Conservation (phyloP, 306 rosid species). For the Rosa rugosa region DNA sequence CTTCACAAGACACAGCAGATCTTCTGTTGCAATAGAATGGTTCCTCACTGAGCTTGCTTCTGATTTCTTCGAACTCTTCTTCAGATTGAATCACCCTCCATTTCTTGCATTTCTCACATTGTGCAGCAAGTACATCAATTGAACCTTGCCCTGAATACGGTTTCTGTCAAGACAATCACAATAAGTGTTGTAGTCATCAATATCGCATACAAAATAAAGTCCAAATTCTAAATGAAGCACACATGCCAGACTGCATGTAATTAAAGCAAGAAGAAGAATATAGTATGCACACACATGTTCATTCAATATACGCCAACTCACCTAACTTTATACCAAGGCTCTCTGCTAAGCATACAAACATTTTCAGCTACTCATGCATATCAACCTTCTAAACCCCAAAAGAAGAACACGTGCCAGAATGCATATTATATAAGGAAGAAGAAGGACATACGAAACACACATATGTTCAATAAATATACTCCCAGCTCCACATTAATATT, state of each 20-base stretch:
- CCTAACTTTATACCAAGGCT: background rate
- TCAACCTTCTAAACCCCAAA: background rate
- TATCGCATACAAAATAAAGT: background rate
- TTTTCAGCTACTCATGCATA: background rate
- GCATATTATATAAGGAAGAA: background rate
- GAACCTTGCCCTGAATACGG: slow-evolving; percentile 32
- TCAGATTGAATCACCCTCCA: slow-evolving; percentile 76
- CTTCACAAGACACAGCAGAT: slow-evolving; percentile 55
- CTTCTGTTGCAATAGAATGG: slow-evolving; percentile 66
- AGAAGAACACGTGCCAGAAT: background rate
- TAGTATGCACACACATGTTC: background rate
- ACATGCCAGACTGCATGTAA: background rate
- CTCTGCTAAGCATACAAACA: background rate
- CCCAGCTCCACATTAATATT: background rate
- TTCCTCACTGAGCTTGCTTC: slow-evolving; percentile 44
- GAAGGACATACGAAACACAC: background rate
- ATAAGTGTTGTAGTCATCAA: slow-evolving; percentile 4
- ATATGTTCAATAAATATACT: background rate
- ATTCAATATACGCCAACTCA: background rate
- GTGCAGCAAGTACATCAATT: slow-evolving; percentile 63
- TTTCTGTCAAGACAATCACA: slow-evolving; percentile 44
- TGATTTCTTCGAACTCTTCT: slow-evolving; percentile 81
- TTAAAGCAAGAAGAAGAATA: background rate
- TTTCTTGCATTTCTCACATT: slow-evolving; percentile 69
- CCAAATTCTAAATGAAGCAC: background rate